Evolutionary conservation across 1,284 basidiomycete genomes (phyloP).

Genomic region (Peniophora sp.): DNA sequence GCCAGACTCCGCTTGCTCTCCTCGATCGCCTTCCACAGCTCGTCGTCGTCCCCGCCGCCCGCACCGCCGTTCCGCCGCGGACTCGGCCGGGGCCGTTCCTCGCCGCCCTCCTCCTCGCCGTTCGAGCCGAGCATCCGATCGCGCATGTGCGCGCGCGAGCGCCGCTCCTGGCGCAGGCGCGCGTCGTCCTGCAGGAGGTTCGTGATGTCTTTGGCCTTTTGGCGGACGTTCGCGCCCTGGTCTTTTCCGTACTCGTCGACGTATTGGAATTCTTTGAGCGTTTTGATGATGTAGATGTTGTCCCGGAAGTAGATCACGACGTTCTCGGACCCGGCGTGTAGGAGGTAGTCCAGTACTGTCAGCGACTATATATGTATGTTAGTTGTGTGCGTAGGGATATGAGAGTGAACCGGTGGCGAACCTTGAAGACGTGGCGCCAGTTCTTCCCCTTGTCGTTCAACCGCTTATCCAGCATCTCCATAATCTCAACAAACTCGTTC

Average conservation of each 20-base stretch:
- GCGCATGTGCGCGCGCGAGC: constrained; percentile 84
- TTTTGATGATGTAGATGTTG: constrained; percentile 98
- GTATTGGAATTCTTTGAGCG: constrained; percentile 97
- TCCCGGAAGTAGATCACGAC: constrained; percentile 98
- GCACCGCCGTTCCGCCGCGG: not conserved
- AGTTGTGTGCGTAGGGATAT: not conserved
- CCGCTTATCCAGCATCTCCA: constrained; percentile 99
- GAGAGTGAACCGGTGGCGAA: constrained; percentile 20
- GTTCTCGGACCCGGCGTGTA: constrained; percentile 97
- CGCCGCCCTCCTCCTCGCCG: constrained; percentile 20
- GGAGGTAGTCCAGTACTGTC: constrained; percentile 92
- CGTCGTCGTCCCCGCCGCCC: constrained; percentile 65
- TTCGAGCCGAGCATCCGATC: constrained; percentile 81
- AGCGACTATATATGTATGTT: constrained; percentile 54
- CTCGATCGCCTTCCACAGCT: constrained; percentile 77
- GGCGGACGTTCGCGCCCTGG: constrained; percentile 96
- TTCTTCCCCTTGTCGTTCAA: constrained; percentile 99
- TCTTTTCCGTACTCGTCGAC: constrained; percentile 95
- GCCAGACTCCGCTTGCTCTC: constrained; percentile 74
- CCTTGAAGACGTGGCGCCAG: constrained; percentile 99
- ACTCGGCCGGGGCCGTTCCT: not conserved
- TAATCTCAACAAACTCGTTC: constrained; percentile 97
- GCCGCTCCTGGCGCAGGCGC: constrained; percentile 81
- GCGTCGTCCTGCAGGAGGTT: constrained; percentile 89
- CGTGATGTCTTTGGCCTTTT: constrained; percentile 99